A percentile compares a stretch with the other conserved stretches of the same genome.
These are phyloP conservation scores for Suhomyces coccinellae DNA, from an alignment of 1,139 yeast genomes.

Conservation along the genomic window DNA sequence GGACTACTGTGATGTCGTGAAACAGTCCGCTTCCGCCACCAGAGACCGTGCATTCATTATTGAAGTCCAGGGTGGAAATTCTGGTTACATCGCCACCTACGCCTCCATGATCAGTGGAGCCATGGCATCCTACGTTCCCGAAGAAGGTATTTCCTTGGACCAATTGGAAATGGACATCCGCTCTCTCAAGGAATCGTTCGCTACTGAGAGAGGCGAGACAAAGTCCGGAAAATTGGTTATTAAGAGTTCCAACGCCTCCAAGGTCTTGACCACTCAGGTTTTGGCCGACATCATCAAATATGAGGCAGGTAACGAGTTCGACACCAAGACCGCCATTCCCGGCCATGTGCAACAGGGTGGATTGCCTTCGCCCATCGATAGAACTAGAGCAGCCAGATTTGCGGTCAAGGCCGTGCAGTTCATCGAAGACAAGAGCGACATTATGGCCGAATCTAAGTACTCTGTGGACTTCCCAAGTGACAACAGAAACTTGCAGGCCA, in stretches of 20 bases:
- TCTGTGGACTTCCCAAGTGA: constrained; percentile 36
- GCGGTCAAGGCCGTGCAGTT: constrained; percentile 70
- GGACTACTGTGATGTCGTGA: constrained; percentile 90
- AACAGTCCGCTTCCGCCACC: constrained; percentile 92
- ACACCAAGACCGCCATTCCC: constrained; percentile 75
- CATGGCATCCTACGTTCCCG: constrained; percentile 90
- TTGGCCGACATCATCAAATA: constrained; percentile 69
- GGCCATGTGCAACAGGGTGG: constrained; percentile 87
- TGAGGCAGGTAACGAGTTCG: constrained; percentile 65
- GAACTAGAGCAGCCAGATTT: constrained; percentile 69
- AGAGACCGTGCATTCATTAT: constrained; percentile 94
- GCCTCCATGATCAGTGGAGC: constrained; percentile 94
- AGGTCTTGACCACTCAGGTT: constrained; percentile 64
- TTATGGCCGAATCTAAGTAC: constrained; percentile 26
- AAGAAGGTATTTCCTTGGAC: constrained; percentile 71
- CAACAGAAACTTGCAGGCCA: constrained; percentile 40
- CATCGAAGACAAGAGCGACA: constrained; percentile 50
- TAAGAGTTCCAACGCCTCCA: constrained; percentile 68
- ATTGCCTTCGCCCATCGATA: constrained; percentile 75
- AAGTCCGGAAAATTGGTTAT: constrained; percentile 75
- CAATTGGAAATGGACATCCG: constrained; percentile 78
- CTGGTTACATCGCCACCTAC: constrained; percentile 88
- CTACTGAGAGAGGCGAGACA: constrained; percentile 74
- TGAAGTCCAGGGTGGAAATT: constrained; percentile 96
- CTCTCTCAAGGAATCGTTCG: constrained; percentile 66